These are phyloP conservation scores for Lyophyllum shimeji DNA, from an alignment of 768 basidiomycete species.

Conservation along the genomic window DNA sequence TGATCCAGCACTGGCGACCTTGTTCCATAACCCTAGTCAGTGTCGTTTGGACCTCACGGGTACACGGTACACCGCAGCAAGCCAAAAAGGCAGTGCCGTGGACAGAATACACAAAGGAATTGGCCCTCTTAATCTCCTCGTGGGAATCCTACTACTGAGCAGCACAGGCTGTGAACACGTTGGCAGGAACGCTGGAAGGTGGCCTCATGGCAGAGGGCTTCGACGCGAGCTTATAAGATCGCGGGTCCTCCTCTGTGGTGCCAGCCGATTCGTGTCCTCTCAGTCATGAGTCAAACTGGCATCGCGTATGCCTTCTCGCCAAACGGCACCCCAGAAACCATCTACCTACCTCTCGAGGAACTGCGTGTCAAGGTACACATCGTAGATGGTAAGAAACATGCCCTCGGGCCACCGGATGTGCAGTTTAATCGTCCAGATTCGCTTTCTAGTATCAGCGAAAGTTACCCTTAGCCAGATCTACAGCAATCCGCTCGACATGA, in stretches of 20 bases:
- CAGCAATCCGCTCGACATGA: conserved; percentile 32
- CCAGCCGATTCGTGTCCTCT: not conserved
- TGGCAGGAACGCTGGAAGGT: not conserved
- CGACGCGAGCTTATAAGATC: not conserved
- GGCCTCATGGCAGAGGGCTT: conserved; percentile 7
- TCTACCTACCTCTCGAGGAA: conserved; percentile 39
- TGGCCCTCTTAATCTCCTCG: not conserved
- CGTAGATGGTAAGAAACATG: conserved; percentile 37
- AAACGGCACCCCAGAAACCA: not conserved
- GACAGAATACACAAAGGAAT: not conserved
- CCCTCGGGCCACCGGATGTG: not conserved
- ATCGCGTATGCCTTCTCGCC: conserved; percentile 16
- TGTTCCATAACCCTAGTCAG: not conserved
- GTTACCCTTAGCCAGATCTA: conserved; percentile 41
- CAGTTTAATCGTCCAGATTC: not conserved
- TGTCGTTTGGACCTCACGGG: not conserved
- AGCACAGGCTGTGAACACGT: not conserved
- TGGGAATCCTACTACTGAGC: not conserved
- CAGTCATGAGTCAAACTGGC: conserved; percentile 20
- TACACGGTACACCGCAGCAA: not conserved
- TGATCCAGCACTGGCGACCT: too few relatives aligned
- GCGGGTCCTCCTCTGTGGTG: not conserved
- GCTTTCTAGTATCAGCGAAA: conserved; percentile 40
- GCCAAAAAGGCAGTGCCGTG: not conserved
- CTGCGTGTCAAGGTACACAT: conserved; percentile 39